Base-by-base conservation (phyloP, 1,284 basidiomycete genomes). In the Acaromyces ingoldii region DNA sequence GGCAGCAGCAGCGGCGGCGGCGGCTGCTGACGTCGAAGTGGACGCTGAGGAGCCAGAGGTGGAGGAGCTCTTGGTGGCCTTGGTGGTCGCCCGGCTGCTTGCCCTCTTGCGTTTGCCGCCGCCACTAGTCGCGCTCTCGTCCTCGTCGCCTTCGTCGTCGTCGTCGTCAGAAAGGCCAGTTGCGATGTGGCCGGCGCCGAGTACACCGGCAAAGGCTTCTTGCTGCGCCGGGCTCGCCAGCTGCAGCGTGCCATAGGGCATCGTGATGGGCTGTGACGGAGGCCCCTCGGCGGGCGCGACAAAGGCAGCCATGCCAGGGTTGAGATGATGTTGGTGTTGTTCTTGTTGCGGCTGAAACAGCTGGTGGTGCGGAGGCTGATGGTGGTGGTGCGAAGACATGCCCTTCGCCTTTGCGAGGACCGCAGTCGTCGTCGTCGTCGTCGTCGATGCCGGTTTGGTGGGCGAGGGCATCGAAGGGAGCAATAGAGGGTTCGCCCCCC, bases 91-190 rank as follows among this genome's bases (percentile, higher is more conserved):
- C n/a, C 42, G 29, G n/a, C n/a, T 15, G 22, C 42, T 22, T 2
- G 17, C 25, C 34, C 25, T 45, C 13, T 25, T 45, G 34, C 42
- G 42, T 45, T 45, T 45, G 17, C 26, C n/a, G 11, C 34, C 34
- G 30, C 42, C 42, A n/a, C 34, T 45, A 22, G 38, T 22, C 6
- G 17, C 25, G 6, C 26, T 31, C 19, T 45, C 42, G 19, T 45
- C 42, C 17, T 45, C 42, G 25, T 45, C 42, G 34, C 34, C 42
- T 5, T 24, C 39, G 19, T 45, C 42, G 24, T 45, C 42, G 24
- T 45, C 42, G 17, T 45, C 42, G 10, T 45, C n/a, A n/a, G n/a
- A n/a, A n/a, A n/a, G n/a, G n/a, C n/a, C n/a, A n/a, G n/a, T n/a
- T n/a, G n/a, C 42, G 11, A 19, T 25, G 30, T 45, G 29, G 19